Conservation (phyloP, 2,329 filamentous ascomycete species). For the Paracoccidioides lutzii region DNA sequence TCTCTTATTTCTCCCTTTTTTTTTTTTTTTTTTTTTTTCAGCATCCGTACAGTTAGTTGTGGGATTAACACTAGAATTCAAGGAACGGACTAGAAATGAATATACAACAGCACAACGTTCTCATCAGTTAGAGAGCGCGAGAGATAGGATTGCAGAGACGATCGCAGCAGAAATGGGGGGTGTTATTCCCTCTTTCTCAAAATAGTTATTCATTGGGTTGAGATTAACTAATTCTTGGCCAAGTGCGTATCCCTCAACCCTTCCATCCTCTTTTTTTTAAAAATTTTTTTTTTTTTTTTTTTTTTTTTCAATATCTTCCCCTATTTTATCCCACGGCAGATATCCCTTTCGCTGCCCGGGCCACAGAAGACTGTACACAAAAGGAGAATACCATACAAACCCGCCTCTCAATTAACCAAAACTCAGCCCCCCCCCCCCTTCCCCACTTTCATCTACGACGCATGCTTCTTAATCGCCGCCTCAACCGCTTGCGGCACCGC, state of each 20-base stretch:
- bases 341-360: not conserved
- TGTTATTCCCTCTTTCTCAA: too few species aligned
- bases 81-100: too few species aligned
- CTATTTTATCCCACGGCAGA: not conserved
- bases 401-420: not conserved
- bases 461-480: constrained; percentile 16
- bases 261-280: not conserved
- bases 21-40: not conserved
- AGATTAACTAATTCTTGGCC: too few species aligned
- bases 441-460: not conserved
- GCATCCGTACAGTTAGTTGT: not conserved
- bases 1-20: not conserved
- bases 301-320: not conserved
- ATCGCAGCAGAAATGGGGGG: too few species aligned
- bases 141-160: too few species aligned
- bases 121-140: too few species aligned
- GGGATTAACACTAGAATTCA: too few species aligned
- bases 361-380: not conserved
- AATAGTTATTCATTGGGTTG: too few species aligned
- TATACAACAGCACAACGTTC: too few species aligned
- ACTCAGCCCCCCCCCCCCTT: not conserved
- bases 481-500: constrained; percentile 57
- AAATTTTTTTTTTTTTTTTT: not conserved
- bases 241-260: not conserved
- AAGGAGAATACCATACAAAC: not conserved